Evolutionary conservation across 768 basidiomycete genomes (phyloP).

Genomic region (Boletellus ananas): DNA sequence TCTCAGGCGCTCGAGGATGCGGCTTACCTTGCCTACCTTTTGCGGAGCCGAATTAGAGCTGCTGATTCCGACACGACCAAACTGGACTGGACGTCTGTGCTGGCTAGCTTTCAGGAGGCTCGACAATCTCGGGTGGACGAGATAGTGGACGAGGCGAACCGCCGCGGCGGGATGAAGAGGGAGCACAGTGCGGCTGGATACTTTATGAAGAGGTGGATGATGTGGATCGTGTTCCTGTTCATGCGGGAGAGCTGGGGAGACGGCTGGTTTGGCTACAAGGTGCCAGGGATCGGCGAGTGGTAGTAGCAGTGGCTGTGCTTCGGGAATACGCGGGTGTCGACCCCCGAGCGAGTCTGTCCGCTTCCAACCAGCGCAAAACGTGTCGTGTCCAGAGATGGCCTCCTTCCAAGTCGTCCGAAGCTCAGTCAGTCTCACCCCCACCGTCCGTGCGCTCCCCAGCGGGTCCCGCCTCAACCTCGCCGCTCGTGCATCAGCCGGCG

Average conservation of each 20-base stretch:
- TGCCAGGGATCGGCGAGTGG: constrained; percentile 27
- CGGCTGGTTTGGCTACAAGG: constrained; percentile 28
- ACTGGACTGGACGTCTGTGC: constrained; percentile 12
- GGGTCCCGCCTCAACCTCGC: constrained; percentile 73
- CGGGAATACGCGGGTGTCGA: constrained; percentile 35
- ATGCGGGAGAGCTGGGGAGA: constrained; percentile 28
- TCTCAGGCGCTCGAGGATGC: constrained; percentile 32
- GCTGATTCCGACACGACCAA: background rate
- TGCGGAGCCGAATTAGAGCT: constrained; percentile 13
- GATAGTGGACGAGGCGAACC: constrained; percentile 28
- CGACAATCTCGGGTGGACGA: constrained; percentile 23
- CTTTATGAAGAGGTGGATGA: constrained; percentile 24
- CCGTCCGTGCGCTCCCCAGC: constrained; percentile 67
- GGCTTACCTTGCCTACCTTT: constrained; percentile 27
- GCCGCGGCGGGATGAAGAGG: constrained; percentile 23
- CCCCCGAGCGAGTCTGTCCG: constrained; percentile 6
- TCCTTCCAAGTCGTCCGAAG: constrained; percentile 74
- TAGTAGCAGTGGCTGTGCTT: constrained; percentile 31
- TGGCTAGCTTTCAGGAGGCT: constrained; percentile 23
- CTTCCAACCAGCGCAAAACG: background rate
- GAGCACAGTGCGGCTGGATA: constrained; percentile 16
- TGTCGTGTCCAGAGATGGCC: constrained; percentile 43
- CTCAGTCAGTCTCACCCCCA: constrained; percentile 77
- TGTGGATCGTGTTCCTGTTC: constrained; percentile 21
- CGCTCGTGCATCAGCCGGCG: constrained; percentile 57